Conservation (phyloP, 2,329 filamentous ascomycete species). For the Penicillium sp. region DNA sequence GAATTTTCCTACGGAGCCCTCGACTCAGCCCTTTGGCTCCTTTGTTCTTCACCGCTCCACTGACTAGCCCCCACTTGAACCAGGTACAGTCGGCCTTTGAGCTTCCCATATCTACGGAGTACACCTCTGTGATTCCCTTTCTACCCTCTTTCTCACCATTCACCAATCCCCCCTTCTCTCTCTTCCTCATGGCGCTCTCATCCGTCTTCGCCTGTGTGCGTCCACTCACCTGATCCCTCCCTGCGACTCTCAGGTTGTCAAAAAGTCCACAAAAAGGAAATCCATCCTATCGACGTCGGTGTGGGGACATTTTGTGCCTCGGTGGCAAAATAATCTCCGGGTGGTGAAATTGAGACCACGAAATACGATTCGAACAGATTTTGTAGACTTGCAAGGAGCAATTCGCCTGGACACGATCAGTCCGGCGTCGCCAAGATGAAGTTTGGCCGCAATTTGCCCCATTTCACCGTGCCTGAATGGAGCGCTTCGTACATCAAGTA, state of each 20-base stretch:
- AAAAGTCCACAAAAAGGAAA: neutral
- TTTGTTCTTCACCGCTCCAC: constrained; percentile 19
- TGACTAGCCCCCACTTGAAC: constrained; percentile 17
- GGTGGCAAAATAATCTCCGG: constrained; percentile 12
- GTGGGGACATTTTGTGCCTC: constrained; percentile 8
- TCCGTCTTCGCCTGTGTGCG: constrained; percentile 27
- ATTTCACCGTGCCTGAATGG: constrained; percentile 60
- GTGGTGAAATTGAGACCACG: constrained; percentile 6
- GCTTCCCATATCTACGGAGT: constrained; percentile 3
- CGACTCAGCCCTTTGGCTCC: neutral
- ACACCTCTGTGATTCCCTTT: neutral
- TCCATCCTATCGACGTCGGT: constrained; percentile 5
- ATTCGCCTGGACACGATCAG: neutral
- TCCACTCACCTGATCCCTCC: constrained; percentile 33
- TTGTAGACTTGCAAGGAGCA: neutral
- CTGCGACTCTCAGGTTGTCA: constrained; percentile 28
- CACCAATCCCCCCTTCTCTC: neutral
- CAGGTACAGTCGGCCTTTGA: constrained; percentile 24
- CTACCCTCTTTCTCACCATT: neutral
- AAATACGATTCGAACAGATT: neutral
- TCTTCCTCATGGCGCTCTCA: constrained; percentile 26
- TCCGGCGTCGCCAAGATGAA: constrained; percentile 49
- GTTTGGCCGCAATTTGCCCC: constrained; percentile 56
- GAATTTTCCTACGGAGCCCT: neutral
- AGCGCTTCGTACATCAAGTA: constrained; percentile 58